These are phyloP conservation scores for Trifolium fragiferum DNA, from an alignment of 306 rosid genomes.

Conservation along the genomic window DNA sequence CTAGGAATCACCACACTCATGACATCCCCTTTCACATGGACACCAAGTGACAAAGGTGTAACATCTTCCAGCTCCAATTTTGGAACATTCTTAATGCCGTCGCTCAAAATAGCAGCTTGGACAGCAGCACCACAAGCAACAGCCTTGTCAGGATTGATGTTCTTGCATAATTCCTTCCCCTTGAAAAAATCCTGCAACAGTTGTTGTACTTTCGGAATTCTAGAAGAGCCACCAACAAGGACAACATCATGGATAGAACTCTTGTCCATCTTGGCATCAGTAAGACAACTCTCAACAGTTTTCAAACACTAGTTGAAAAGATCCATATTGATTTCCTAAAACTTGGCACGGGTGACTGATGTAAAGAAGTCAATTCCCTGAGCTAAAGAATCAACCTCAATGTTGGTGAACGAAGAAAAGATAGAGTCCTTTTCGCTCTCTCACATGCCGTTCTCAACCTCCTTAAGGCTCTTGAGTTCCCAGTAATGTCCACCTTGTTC, in stretches of 20 bases:
- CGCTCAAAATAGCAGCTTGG: too few species aligned
- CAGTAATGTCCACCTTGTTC: conserved; percentile 11
- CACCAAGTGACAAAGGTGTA: conserved; percentile 34
- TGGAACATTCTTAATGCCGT: conserved; percentile 26
- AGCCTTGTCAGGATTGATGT: too few species aligned
- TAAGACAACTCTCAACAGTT: background rate
- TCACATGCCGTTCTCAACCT: conserved; percentile 38
- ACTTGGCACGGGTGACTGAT: conserved; percentile 18
- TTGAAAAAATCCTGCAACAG: background rate
- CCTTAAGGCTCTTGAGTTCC: conserved; percentile 6
- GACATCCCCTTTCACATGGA: fast-evolving
- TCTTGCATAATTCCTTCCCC: too few species aligned
- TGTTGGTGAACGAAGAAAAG: background rate
- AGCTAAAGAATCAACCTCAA: conserved; percentile 12
- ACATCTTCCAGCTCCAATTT: conserved; percentile 54
- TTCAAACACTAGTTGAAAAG: background rate
- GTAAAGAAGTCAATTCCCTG: background rate
- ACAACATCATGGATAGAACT: conserved; percentile 14
- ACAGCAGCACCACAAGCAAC: too few species aligned
- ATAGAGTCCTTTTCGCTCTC: conserved; percentile 28
- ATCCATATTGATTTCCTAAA: conserved; percentile 3
- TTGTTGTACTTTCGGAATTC: conserved; percentile 34
- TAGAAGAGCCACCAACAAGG: conserved; percentile 15
- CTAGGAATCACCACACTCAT: conserved; percentile 52
- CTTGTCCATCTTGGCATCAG: background rate